Base-by-base conservation (phyloP, 1,284 basidiomycete genomes). In the Abortiporus biennis region DNA sequence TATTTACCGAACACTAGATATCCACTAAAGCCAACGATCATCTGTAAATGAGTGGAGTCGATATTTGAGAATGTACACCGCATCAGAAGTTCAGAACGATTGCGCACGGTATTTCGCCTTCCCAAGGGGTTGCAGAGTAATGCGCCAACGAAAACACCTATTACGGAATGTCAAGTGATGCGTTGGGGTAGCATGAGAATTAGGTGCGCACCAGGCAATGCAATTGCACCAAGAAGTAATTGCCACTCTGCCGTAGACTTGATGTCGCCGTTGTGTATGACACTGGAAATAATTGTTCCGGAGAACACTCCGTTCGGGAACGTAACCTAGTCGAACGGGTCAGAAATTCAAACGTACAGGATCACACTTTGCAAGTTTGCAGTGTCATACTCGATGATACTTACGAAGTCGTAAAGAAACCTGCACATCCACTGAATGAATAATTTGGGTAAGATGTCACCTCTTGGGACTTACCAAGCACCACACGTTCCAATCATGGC, bases 331-430 rank as follows among this genome's bases (percentile, higher is more conserved):
- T 17, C 35, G 44, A 22, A 9, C 16, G 17, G 16, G 16, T 13
- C 19, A 17, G n/a, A 34, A 15, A 34, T 6, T 13, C 19, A 16
- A 15, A 16, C 6, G n/a, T 8, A 34, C 27, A 29, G 27, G 8
- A 24, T 31, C 6, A 2, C 21, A 5, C n/a, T 15, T 13, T 6
- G 4, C 12, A 36, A 23, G 31, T 21, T 11, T 42, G 4, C 9
- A 34, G 11, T 36, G n/a, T n/a, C 19, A 36, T 5, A 16, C 30
- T 34, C 11, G 21, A 23, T 37, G n/a, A 3, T 24, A 51, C 67
- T 54, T 53, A 79, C 80, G 44, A 85, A 84, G 59, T 86, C 84
- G 55, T 85, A 88, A 36, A 84, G 65, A 61, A 85, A 86, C 83
- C 77, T 80, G n/a, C n/a, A n/a, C n/a, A n/a, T n/a, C n/a, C n/a